A percentile compares a stretch with the other conserved stretches of the same genome.
Evolutionary conservation across 192 early-diverging fungal genomes (phyloP).

Genomic region (Coemansia sp.): DNA sequence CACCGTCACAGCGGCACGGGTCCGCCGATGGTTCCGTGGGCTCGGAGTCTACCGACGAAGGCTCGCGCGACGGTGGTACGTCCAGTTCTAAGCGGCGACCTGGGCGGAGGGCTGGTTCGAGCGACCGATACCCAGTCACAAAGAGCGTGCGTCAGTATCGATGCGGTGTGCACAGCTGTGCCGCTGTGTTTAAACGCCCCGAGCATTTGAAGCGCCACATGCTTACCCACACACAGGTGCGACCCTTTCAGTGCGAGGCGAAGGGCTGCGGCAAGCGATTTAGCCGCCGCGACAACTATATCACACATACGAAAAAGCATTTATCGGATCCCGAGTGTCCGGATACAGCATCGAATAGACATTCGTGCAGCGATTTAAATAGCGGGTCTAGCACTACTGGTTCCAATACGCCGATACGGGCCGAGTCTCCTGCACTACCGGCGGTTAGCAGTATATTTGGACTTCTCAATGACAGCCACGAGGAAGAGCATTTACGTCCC

Average conservation of each 20-base stretch:
- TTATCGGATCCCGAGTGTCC: not conserved
- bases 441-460: conserved; percentile 35
- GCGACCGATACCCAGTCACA: conserved; percentile 30
- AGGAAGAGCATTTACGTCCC: not conserved
- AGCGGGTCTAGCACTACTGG: conserved; percentile 8
- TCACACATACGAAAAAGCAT: conserved; percentile 50
- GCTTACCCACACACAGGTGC: conserved; percentile 86
- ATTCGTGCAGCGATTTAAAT: conserved; percentile 7
- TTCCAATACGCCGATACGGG: not conserved
- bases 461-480: conserved; percentile 20
- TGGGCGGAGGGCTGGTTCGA: conserved; percentile 43
- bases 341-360: not conserved
- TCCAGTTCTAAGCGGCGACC: conserved; percentile 27
- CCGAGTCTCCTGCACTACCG: not conserved
- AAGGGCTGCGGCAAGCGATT: conserved; percentile 77
- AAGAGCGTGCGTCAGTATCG: conserved; percentile 56
- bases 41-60: conserved; percentile 3
- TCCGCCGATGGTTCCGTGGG: not conserved
- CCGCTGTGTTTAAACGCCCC: conserved; percentile 73
- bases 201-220: conserved; percentile 88
- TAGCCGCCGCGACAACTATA: conserved; percentile 79
- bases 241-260: conserved; percentile 79
- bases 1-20: not conserved
- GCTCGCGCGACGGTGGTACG: conserved; percentile 5
- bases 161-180: conserved; percentile 65